Percentiles rank a stretch among this genome's conserved stretches.
phyloP scores from a whole-genome alignment of 805 yeast genomes.

The Candida yuanshanica region DNA sequence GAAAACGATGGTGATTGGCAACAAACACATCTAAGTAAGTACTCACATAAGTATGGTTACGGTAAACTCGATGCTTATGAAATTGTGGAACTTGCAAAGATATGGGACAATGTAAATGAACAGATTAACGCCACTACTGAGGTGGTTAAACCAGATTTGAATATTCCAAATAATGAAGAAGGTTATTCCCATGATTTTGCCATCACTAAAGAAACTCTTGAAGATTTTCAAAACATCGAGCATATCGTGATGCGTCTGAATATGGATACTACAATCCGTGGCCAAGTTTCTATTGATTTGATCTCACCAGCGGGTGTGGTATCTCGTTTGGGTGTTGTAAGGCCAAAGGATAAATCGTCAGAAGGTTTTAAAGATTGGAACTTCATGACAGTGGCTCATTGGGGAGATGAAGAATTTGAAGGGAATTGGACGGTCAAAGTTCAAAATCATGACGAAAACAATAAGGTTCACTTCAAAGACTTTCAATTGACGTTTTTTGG shows the following conservation, averaged over 20 bases:
- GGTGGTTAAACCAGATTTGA: slow-evolving; percentile 26
- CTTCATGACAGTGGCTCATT: slow-evolving; percentile 96
- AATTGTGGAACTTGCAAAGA: slow-evolving; percentile 65
- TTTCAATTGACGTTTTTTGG: slow-evolving; percentile 88
- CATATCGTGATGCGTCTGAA: slow-evolving; percentile 82
- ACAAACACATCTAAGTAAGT: slow-evolving; percentile 57
- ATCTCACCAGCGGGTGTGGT: slow-evolving; percentile 70
- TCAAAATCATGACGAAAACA: slow-evolving; percentile 33
- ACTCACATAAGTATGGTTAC: slow-evolving; percentile 85
- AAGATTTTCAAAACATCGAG: slow-evolving; percentile 68
- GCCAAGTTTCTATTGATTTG: slow-evolving; percentile 59
- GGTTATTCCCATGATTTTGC: slow-evolving; percentile 33
- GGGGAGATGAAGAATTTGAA: slow-evolving; percentile 82
- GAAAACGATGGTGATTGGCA: slow-evolving; percentile 71
- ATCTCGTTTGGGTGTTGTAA: slow-evolving; percentile 66
- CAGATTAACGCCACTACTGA: slow-evolving; percentile 64
- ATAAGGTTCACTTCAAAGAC: slow-evolving; percentile 40
- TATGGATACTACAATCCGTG: slow-evolving; percentile 60
- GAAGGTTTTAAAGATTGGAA: slow-evolving; percentile 79
- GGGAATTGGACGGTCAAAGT: slow-evolving; percentile 85
- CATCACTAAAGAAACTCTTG: slow-evolving; percentile 44
- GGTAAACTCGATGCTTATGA: slow-evolving; percentile 83
- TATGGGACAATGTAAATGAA: slow-evolving; percentile 85
- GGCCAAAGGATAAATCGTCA: slow-evolving; percentile 50
- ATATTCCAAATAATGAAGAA: slow-evolving; percentile 19